These are phyloP conservation scores for Eucalyptus victrix DNA, from an alignment of 345 rosid species.

Conservation along the genomic window DNA sequence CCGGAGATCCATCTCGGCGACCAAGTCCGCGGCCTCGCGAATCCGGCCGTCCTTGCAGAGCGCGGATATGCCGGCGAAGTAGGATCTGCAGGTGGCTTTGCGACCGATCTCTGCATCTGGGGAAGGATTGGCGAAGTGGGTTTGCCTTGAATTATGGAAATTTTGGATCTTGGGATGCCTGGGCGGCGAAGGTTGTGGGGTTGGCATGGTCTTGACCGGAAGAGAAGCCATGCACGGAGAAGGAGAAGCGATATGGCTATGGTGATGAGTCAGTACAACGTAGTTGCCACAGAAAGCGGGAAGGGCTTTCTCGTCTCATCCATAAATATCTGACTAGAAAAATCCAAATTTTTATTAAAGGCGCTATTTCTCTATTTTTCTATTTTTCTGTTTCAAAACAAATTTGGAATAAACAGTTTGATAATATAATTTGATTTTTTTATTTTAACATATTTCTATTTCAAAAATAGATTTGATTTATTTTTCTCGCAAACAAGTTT, in stretches of 20 bases:
- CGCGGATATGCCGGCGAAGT: conserved; percentile 26
- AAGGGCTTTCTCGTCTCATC: neutral
- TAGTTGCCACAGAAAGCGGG: neutral
- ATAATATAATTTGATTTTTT: too few species aligned
- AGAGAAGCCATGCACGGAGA: conserved; percentile 21
- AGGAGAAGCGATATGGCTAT: neutral
- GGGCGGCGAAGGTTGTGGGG: neutral
- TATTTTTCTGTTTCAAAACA: too few species aligned
- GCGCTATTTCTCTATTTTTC: too few species aligned
- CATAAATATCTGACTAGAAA: neutral
- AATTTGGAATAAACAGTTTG: too few species aligned
- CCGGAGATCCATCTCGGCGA: conserved; percentile 36
- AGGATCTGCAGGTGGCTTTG: conserved; percentile 1
- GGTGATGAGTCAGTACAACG: neutral
- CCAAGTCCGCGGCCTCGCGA: conserved; percentile 39
- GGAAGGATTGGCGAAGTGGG: neutral
- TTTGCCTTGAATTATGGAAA: neutral
- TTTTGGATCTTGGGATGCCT: neutral
- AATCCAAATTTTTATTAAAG: neutral
- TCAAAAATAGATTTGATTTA: too few species aligned
- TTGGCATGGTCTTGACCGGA: neutral
- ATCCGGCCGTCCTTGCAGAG: conserved; percentile 47
- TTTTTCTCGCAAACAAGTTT: too few species aligned
- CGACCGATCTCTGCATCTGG: neutral
- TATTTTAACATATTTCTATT: too few species aligned